Evolutionary conservation across 805 yeast genomes (phyloP).

Genomic region (Tetrapisispora pingtungensis): DNA sequence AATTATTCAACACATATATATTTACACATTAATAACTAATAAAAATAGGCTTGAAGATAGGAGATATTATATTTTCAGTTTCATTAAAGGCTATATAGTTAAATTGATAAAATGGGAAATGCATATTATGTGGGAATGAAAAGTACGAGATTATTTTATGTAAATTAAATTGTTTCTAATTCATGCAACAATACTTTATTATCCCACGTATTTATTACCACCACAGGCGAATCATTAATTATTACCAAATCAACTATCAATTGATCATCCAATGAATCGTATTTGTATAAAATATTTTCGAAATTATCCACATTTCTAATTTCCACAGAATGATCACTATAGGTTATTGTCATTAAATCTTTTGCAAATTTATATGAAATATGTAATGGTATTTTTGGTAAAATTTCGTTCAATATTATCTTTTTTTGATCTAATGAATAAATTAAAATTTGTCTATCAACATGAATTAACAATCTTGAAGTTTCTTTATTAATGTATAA

Average conservation of each 20-base stretch:
- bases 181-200: conserved; percentile 1
- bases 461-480: conserved; percentile 23
- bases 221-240: not conserved
- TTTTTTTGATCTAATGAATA: conserved; percentile 28
- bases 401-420: conserved; percentile 11
- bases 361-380: conserved; percentile 9
- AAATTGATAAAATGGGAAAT: too few species aligned
- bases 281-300: conserved; percentile 7
- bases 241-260: not conserved
- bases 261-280: conserved; percentile 4
- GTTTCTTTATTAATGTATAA: conserved; percentile 21
- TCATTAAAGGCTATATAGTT: too few species aligned
- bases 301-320: conserved; percentile 18
- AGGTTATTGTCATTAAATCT: conserved; percentile 12
- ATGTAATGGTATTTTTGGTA: conserved; percentile 6
- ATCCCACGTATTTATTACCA: conserved; percentile 1
- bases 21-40: too few species aligned
- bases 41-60: too few species aligned
- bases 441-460: conserved; percentile 12
- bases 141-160: too few species aligned
- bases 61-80: too few species aligned
- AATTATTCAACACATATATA: too few species aligned
- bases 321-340: conserved; percentile 17
- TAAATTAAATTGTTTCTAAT: not conserved
- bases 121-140: too few species aligned